Conservation (phyloP, 768 basidiomycete genomes). For the Hygrophoropsis aurantiaca region DNA sequence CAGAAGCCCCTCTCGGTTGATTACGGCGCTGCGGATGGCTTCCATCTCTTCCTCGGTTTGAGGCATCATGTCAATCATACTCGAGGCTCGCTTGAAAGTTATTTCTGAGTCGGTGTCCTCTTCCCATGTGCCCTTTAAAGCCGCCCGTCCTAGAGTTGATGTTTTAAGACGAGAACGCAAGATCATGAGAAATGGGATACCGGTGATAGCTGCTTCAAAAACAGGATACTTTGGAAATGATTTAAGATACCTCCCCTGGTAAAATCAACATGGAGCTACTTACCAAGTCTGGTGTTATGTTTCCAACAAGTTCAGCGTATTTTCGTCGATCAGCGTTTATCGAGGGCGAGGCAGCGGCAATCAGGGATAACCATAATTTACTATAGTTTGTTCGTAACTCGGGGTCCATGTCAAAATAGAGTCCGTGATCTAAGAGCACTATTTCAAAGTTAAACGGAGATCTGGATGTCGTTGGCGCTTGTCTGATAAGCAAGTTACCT, state of each 20-base stretch:
- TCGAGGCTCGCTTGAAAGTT: conserved; percentile 61
- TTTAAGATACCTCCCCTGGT: neutral
- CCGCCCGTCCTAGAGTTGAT: conserved; percentile 52
- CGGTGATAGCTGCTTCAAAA: conserved; percentile 95
- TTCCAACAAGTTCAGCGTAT: conserved; percentile 90
- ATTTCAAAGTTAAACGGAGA: conserved; percentile 97
- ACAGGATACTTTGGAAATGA: conserved; percentile 70
- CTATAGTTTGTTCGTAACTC: conserved; percentile 80
- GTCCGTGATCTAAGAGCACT: conserved; percentile 89
- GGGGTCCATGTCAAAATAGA: conserved; percentile 88
- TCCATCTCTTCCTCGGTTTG: conserved; percentile 79
- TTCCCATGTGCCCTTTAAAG: conserved; percentile 62
- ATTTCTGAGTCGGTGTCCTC: conserved; percentile 31
- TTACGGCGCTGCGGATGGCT: conserved; percentile 78
- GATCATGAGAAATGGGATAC: conserved; percentile 20
- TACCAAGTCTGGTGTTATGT: conserved; percentile 85
- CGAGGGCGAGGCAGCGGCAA: conserved; percentile 65
- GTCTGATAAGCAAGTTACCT: conserved; percentile 92
- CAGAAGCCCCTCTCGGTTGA: conserved; percentile 79
- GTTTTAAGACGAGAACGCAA: neutral
- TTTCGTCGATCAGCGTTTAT: conserved; percentile 71
- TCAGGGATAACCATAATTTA: conserved; percentile 89
- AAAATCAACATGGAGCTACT: conserved; percentile 18
- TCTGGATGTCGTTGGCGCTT: conserved; percentile 55
- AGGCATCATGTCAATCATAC: conserved; percentile 72